These are phyloP conservation scores for Botrytis squamosa DNA, from an alignment of 2,329 filamentous ascomycete species.

Conservation along the genomic window DNA sequence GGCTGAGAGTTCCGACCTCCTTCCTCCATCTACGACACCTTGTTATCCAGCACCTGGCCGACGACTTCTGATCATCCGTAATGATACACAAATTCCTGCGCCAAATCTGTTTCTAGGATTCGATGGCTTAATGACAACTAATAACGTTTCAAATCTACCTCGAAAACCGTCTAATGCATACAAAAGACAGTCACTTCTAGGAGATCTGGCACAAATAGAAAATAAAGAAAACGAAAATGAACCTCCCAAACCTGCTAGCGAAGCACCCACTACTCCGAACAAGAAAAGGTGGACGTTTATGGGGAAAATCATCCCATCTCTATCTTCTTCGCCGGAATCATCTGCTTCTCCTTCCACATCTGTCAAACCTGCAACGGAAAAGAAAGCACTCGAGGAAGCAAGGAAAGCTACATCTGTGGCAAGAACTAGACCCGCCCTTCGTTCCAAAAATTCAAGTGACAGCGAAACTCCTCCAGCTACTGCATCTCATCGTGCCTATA, in stretches of 20 bases:
- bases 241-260: conserved; percentile 26
- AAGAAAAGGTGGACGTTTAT: conserved; percentile 65
- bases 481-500: conserved; percentile 47
- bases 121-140: conserved; percentile 50
- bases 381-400: conserved; percentile 51
- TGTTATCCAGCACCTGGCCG: conserved; percentile 69
- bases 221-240: conserved; percentile 22
- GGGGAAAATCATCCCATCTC: conserved; percentile 59
- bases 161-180: conserved; percentile 27
- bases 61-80: conserved; percentile 67
- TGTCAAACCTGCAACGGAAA: conserved; percentile 27
- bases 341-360: conserved; percentile 20
- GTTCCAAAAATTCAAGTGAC: conserved; percentile 55
- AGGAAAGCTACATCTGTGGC: conserved; percentile 52
- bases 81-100: conserved; percentile 49
- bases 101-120: conserved; percentile 57
- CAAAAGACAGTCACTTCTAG: conserved; percentile 35
- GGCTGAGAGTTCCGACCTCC: conserved; percentile 49
- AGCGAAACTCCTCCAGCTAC: conserved; percentile 54
- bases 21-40: conserved; percentile 60
- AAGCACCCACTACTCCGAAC: conserved; percentile 27
- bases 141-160: conserved; percentile 18
- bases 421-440: conserved; percentile 41
- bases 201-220: conserved; percentile 26
- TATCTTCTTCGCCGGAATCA: conserved; percentile 28